phyloP scores from a whole-genome alignment of 192 early-diverging fungal species.

The Linnemannia zychae region DNA sequence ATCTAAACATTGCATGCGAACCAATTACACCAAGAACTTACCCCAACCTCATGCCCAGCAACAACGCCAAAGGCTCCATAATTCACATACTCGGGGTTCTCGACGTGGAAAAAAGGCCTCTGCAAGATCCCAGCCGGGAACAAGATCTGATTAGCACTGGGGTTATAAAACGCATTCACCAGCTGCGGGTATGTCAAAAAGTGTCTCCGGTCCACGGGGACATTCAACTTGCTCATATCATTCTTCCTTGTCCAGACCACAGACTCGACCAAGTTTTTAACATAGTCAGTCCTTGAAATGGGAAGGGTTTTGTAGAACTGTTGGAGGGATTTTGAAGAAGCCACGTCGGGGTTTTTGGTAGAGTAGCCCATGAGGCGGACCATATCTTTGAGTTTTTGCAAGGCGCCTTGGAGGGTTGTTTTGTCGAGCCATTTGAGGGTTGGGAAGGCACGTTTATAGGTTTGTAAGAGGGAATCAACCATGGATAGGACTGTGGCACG shows the following conservation, averaged over 20 bases:
- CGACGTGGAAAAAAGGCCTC: constrained; percentile 59
- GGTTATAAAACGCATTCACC: constrained; percentile 67
- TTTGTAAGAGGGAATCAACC: constrained; percentile 45
- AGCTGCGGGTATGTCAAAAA: constrained; percentile 51
- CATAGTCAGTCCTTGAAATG: constrained; percentile 41
- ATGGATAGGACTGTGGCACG: constrained; percentile 44
- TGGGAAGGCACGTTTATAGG: constrained; percentile 48
- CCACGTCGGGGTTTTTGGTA: constrained; percentile 20
- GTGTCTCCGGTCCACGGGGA: constrained; percentile 37
- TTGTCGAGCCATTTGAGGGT: constrained; percentile 57
- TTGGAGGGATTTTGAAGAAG: constrained; percentile 43
- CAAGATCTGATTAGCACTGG: constrained; percentile 40
- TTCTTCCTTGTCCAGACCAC: constrained; percentile 16
- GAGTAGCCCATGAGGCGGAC: constrained; percentile 61
- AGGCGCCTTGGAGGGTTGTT: constrained; percentile 38
- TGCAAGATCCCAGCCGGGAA: constrained; percentile 74
- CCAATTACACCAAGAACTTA: constrained; percentile 38
- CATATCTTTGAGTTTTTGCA: constrained; percentile 52
- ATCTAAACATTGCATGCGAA: neutral
- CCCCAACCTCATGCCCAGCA: constrained; percentile 65
- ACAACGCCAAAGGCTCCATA: constrained; percentile 74
- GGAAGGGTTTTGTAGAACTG: constrained; percentile 47
- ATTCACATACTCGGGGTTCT: constrained; percentile 69
- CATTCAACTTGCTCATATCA: constrained; percentile 38
- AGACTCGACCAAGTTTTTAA: constrained; percentile 48